These are phyloP conservation scores for Tulasnella sp. DNA, from an alignment of 768 basidiomycete genomes.

Conservation along the genomic window DNA sequence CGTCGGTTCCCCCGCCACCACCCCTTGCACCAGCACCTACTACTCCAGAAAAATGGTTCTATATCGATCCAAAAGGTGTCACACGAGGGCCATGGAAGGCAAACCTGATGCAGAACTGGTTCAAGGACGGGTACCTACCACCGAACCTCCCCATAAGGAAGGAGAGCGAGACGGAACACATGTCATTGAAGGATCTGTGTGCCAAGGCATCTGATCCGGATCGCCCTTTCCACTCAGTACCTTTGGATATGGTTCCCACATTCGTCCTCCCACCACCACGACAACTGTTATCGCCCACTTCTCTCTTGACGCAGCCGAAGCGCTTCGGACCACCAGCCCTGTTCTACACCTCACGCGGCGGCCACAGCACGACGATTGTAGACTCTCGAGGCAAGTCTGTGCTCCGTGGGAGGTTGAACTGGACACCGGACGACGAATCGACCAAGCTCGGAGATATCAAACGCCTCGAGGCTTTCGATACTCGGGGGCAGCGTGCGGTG, in stretches of 20 bases:
- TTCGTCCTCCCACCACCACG: not conserved
- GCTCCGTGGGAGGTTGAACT: slow-evolving; percentile 66
- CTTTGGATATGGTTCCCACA: not conserved
- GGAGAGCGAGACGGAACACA: slow-evolving; percentile 40
- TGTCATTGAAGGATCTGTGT: not conserved
- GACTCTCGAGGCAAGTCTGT: slow-evolving; percentile 80
- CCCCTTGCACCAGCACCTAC: slow-evolving; percentile 52
- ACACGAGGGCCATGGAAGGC: slow-evolving; percentile 83
- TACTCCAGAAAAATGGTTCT: slow-evolving; percentile 69
- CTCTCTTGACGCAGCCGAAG: slow-evolving; percentile 62
- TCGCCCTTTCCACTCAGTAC: not conserved
- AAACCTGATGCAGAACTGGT: slow-evolving; percentile 84
- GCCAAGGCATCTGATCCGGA: not conserved
- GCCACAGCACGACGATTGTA: slow-evolving; percentile 79
- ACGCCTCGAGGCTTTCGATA: slow-evolving; percentile 72
- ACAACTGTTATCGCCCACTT: slow-evolving; percentile 32
- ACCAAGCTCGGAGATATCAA: slow-evolving; percentile 67
- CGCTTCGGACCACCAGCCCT: slow-evolving; percentile 82
- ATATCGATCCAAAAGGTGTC: slow-evolving; percentile 70
- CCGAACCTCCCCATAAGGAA: slow-evolving; percentile 71
- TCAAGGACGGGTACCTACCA: slow-evolving; percentile 71
- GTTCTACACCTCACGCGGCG: slow-evolving; percentile 82
- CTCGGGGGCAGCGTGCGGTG: slow-evolving; percentile 51
- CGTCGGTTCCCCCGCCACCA: not conserved
- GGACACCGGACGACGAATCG: slow-evolving; percentile 56